Percentiles rank a stretch among this genome's conserved stretches.
Conservation (phyloP, 2,329 filamentous ascomycete species). For the Teratosphaeria nubilosa region DNA sequence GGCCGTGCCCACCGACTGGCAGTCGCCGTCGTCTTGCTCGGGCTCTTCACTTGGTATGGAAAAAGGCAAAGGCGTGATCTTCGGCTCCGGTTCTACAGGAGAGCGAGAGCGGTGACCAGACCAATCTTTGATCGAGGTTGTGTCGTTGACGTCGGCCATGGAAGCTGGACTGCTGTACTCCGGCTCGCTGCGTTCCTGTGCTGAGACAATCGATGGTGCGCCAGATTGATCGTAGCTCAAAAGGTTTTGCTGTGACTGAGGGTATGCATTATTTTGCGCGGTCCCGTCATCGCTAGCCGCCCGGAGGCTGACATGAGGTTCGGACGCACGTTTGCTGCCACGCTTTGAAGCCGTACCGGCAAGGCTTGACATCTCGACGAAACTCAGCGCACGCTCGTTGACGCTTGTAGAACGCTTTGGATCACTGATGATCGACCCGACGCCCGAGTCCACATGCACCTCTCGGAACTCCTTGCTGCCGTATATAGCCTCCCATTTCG, state of each 20-base stretch:
- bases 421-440: constrained; percentile 30
- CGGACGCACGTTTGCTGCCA: background rate
- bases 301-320: constrained; percentile 38
- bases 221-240: constrained; percentile 24
- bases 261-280: constrained; percentile 20
- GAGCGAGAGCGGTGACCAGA: background rate
- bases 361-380: constrained; percentile 49
- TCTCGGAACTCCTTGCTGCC: constrained; percentile 43
- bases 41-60: constrained; percentile 42
- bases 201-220: constrained; percentile 6
- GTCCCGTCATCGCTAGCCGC: constrained; percentile 42
- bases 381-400: constrained; percentile 30
- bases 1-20: constrained; percentile 5
- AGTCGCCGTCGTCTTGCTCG: constrained; percentile 36
- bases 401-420: constrained; percentile 26
- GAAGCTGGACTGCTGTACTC: background rate
- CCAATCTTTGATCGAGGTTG: background rate
- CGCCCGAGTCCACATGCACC: constrained; percentile 42
- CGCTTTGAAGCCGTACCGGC: constrained; percentile 6
- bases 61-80: constrained; percentile 56
- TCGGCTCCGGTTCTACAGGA: background rate
- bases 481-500: constrained; percentile 69
- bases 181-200: background rate
- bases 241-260: constrained; percentile 18
- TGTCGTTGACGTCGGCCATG: background rate